A percentile compares a stretch with the other conserved stretches of the same genome.
phyloP scores from a whole-genome alignment of 495 filamentous ascomycete species.

The Glonium stellatum region DNA sequence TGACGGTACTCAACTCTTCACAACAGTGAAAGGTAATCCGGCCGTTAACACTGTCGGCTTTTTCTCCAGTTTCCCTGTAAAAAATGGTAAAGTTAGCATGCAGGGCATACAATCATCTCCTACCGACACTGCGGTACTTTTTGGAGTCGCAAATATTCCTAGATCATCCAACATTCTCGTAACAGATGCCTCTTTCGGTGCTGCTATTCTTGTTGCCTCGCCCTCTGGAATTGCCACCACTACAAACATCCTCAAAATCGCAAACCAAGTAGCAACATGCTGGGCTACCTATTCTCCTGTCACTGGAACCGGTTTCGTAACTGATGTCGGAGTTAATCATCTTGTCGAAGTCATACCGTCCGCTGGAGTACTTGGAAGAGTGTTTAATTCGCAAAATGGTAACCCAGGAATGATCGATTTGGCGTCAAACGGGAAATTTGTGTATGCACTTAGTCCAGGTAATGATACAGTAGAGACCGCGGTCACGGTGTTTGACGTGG shows the following conservation, averaged over 20 bases:
- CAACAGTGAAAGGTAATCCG: slow-evolving; percentile 8
- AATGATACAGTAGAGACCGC: background rate
- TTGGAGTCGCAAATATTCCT: slow-evolving; percentile 6
- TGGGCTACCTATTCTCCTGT: slow-evolving; percentile 3
- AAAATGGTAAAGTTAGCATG: background rate
- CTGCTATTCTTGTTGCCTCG: background rate
- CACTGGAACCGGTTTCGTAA: slow-evolving; percentile 3
- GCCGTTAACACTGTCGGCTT: slow-evolving; percentile 1
- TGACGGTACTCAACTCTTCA: slow-evolving; percentile 1
- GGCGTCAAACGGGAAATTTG: background rate
- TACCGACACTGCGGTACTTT: background rate
- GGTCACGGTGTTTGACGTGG: slow-evolving; percentile 6
- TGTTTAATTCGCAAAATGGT: background rate
- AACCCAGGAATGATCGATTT: background rate
- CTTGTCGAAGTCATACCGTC: slow-evolving; percentile 4
- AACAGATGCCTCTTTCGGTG: slow-evolving; percentile 9
- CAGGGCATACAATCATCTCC: background rate
- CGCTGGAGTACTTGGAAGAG: background rate
- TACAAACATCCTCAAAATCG: background rate
- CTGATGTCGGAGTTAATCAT: slow-evolving; percentile 1
- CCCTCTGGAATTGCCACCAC: background rate
- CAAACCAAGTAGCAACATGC: slow-evolving; percentile 8
- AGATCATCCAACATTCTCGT: slow-evolving; percentile 2
- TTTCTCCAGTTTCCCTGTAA: background rate
- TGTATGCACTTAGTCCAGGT: slow-evolving; percentile 8